Conservation (phyloP, 192 early-diverging fungal genomes). For the Coemansia sp. region DNA sequence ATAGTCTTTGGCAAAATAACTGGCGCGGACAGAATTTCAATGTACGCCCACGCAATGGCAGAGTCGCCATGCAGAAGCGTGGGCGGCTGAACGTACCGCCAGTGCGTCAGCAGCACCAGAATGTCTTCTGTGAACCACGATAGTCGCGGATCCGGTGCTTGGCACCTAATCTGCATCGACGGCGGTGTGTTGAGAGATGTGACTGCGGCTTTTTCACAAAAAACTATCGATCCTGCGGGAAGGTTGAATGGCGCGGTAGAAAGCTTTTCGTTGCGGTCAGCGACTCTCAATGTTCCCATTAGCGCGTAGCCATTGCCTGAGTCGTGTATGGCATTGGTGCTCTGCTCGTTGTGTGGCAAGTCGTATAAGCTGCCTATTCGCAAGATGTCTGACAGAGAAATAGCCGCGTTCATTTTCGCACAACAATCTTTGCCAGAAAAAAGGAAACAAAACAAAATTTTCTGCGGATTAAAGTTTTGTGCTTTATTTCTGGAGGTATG, state of each 20-base stretch:
- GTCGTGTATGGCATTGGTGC: neutral
- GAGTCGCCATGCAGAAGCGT: slow-evolving; percentile 4
- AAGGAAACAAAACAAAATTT: no score
- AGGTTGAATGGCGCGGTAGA: slow-evolving; percentile 15
- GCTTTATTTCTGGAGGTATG: no score
- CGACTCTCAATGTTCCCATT: slow-evolving; percentile 27
- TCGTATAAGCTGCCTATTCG: neutral
- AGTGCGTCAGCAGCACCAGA: slow-evolving; percentile 24
- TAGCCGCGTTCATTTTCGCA: neutral
- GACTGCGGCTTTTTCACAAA: slow-evolving; percentile 3
- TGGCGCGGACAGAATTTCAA: slow-evolving; percentile 28
- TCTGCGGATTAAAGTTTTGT: no score
- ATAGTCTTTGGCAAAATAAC: slow-evolving; percentile 14
- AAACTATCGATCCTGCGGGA: slow-evolving; percentile 20
- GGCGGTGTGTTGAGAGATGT: neutral
- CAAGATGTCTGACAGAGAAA: neutral
- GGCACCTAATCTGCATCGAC: slow-evolving; percentile 18
- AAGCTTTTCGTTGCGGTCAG: slow-evolving; percentile 18
- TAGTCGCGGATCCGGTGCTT: slow-evolving; percentile 7
- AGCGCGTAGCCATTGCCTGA: slow-evolving; percentile 16
- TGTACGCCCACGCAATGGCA: slow-evolving; percentile 15
- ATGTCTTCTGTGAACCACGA: slow-evolving; percentile 23
- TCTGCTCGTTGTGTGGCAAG: neutral
- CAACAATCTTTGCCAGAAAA: no score
- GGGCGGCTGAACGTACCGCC: slow-evolving; percentile 30